A percentile compares a stretch with the other conserved stretches of the same genome.
Conservation (phyloP, 2,329 filamentous ascomycete species). For the Dothidotthia symphoricarpi region DNA sequence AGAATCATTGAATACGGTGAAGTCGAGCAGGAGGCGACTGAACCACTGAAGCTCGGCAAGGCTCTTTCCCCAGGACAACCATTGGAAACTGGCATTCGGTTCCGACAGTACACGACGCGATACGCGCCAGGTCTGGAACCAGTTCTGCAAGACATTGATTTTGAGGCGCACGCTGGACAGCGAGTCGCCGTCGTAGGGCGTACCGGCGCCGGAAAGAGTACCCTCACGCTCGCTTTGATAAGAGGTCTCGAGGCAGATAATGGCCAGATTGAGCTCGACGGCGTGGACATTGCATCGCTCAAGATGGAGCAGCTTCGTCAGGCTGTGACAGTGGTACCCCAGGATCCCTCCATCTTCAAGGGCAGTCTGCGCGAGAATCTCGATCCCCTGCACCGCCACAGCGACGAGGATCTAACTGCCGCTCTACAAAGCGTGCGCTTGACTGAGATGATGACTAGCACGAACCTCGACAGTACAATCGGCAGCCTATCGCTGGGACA, state of each 20-base stretch:
- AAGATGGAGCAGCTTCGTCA: slow-evolving; percentile 72
- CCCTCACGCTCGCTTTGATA: slow-evolving; percentile 78
- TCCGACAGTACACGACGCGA: slow-evolving; percentile 49
- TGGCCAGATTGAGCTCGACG: slow-evolving; percentile 48
- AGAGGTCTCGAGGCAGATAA: slow-evolving; percentile 55
- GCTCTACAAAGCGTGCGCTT: slow-evolving; percentile 66
- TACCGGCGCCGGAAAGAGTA: slow-evolving; percentile 77
- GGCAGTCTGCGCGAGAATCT: slow-evolving; percentile 76
- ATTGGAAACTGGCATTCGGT: slow-evolving; percentile 66
- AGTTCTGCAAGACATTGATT: slow-evolving; percentile 49
- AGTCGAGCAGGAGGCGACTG: too few relatives aligned
- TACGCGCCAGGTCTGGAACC: slow-evolving; percentile 48
- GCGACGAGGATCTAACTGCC: slow-evolving; percentile 71
- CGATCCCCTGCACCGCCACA: slow-evolving; percentile 74
- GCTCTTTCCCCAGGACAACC: too few relatives aligned
- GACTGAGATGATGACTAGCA: background rate
- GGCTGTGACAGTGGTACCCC: slow-evolving; percentile 74
- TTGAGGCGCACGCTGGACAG: slow-evolving; percentile 71
- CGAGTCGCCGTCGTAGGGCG: slow-evolving; percentile 76
- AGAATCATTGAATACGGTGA: too few relatives aligned
- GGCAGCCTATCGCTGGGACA: slow-evolving; percentile 94
- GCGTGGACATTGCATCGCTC: slow-evolving; percentile 62
- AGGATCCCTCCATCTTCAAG: slow-evolving; percentile 76
- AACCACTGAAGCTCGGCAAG: too few relatives aligned
- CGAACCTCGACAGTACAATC: background rate